These are phyloP conservation scores for Camelina sativa DNA, from an alignment of 345 rosid genomes.

Conservation along the genomic window DNA sequence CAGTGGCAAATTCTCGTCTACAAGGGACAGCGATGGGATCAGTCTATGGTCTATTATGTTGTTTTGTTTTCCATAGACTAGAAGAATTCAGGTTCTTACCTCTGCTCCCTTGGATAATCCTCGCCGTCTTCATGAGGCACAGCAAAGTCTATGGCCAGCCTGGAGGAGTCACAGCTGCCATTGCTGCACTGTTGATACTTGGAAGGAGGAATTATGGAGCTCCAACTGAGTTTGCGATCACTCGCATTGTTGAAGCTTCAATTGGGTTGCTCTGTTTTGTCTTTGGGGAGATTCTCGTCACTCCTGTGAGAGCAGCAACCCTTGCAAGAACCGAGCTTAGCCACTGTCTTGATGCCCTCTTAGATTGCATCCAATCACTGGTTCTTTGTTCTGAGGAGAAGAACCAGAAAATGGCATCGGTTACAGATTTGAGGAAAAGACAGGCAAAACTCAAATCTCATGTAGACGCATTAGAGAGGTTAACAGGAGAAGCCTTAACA, in stretches of 20 bases:
- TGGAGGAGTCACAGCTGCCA: constrained; percentile 61
- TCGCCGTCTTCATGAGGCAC: constrained; percentile 61
- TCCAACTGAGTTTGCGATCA: constrained; percentile 60
- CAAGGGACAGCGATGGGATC: constrained; percentile 86
- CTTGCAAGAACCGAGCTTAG: constrained; percentile 59
- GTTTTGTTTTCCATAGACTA: constrained; percentile 48
- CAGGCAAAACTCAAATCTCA: constrained; percentile 48
- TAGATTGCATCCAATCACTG: constrained; percentile 41
- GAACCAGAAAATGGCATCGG: constrained; percentile 34
- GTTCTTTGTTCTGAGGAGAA: constrained; percentile 41
- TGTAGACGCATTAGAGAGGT: constrained; percentile 42
- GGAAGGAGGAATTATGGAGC: constrained; percentile 65
- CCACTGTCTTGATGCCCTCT: constrained; percentile 40
- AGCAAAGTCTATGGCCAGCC: constrained; percentile 71
- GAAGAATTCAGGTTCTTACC: constrained; percentile 54
- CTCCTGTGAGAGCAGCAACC: constrained; percentile 62
- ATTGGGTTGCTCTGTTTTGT: constrained; percentile 64
- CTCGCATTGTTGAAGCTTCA: constrained; percentile 61
- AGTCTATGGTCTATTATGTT: constrained; percentile 65
- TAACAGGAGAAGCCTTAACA: constrained; percentile 52
- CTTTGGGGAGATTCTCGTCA: constrained; percentile 51
- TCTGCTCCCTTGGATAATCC: constrained; percentile 67
- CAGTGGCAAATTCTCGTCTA: constrained; percentile 62
- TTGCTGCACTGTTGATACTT: constrained; percentile 64
- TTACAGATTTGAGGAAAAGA: constrained; percentile 41